Conservation (phyloP, 805 yeast species). For the Soucietia sequanensis region DNA sequence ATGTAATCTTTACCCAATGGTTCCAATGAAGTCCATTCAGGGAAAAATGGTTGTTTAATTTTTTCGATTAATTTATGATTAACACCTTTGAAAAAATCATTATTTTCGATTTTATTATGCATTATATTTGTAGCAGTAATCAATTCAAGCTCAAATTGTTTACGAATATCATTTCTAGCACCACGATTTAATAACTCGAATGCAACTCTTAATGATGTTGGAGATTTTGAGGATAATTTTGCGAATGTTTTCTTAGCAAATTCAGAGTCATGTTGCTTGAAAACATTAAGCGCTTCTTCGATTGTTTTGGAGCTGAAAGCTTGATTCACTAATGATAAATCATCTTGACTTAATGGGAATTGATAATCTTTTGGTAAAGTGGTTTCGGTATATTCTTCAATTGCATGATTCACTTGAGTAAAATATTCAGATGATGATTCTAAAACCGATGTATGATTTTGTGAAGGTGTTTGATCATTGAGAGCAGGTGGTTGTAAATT, state of each 20-base stretch:
- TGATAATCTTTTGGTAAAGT: slow-evolving; percentile 62
- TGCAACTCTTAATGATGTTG: slow-evolving; percentile 74
- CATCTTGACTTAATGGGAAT: slow-evolving; percentile 54
- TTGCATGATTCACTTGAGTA: slow-evolving; percentile 63
- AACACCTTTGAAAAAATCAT: slow-evolving; percentile 69
- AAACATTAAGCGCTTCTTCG: slow-evolving; percentile 54
- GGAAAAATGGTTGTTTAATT: slow-evolving; percentile 46
- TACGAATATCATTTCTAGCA: slow-evolving; percentile 52
- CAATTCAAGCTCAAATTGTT: slow-evolving; percentile 72
- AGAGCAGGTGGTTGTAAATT: slow-evolving; percentile 49
- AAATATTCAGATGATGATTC: slow-evolving; percentile 38
- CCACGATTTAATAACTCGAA: slow-evolving; percentile 67
- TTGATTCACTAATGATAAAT: slow-evolving; percentile 63
- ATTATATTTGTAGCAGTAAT: slow-evolving; percentile 70
- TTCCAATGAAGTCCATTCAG: slow-evolving; percentile 19
- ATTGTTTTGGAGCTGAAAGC: slow-evolving; percentile 58
- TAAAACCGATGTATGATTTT: slow-evolving; percentile 16
- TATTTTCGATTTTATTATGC: slow-evolving; percentile 49
- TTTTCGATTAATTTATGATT: slow-evolving; percentile 63
- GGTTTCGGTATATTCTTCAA: slow-evolving; percentile 71
- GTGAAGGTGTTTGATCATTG: slow-evolving; percentile 25
- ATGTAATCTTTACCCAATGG: slow-evolving; percentile 12
- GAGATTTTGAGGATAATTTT: slow-evolving; percentile 65
- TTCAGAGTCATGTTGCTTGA: slow-evolving; percentile 53
- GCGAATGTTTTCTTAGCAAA: slow-evolving; percentile 63